Percentiles rank a stretch among this genome's conserved stretches.
Conservation (phyloP, 176 grass and related monocot genomes). For the Rhynchospora breviuscula region DNA sequence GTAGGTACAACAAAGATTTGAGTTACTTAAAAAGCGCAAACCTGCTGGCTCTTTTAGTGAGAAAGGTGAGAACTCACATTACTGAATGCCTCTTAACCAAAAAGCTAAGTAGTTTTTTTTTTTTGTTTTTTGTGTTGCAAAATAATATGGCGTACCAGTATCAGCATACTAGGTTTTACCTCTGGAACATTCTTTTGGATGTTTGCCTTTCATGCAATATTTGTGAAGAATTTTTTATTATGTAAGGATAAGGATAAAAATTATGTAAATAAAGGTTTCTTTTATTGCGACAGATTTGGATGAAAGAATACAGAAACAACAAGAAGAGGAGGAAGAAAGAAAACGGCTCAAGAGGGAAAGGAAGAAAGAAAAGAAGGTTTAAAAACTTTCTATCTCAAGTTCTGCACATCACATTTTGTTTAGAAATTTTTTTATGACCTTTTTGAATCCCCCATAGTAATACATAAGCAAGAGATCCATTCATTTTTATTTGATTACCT, state of each 20-base stretch:
- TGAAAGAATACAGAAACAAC: conserved; percentile 92
- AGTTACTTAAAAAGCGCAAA: conserved; percentile 85
- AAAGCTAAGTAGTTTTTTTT: background rate
- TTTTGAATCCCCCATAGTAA: background rate
- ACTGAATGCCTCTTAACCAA: background rate
- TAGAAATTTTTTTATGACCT: background rate
- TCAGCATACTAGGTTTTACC: background rate
- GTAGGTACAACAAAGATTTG: conserved; percentile 95
- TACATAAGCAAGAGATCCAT: background rate
- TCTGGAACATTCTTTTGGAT: background rate
- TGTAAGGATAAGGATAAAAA: background rate
- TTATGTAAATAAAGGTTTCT: background rate
- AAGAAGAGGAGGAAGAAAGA: conserved; percentile 88
- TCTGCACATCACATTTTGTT: background rate
- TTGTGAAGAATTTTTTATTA: background rate
- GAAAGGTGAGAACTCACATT: conserved; percentile 52
- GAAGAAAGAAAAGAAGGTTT: conserved; percentile 94
- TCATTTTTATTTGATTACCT: too few species aligned
- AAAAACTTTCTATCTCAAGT: background rate
- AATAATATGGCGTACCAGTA: background rate
- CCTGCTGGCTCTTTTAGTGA: conserved; percentile 68
- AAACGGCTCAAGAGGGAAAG: conserved; percentile 69
- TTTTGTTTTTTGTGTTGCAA: background rate
- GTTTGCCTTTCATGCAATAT: background rate
- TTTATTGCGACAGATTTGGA: conserved; percentile 64